Conservation (phyloP, 805 yeast genomes). For the Hanseniaspora nectarophila region DNA sequence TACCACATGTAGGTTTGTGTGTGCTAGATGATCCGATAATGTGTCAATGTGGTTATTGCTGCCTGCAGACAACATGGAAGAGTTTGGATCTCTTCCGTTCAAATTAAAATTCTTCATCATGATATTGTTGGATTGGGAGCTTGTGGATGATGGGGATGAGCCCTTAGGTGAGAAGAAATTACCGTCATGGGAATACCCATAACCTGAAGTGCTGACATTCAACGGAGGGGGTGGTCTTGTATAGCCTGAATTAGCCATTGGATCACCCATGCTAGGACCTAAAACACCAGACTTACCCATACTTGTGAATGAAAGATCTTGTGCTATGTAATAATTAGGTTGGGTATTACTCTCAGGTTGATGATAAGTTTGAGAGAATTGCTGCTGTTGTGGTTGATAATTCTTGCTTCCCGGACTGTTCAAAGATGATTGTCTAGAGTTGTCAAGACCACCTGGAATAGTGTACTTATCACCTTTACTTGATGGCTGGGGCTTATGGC, state of each 20-base stretch:
- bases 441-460: conserved; percentile 7
- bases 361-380: conserved; percentile 10
- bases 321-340: conserved; percentile 2
- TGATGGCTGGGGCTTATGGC: neutral
- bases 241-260: conserved; percentile 7
- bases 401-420: neutral
- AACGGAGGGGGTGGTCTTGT: conserved; percentile 10
- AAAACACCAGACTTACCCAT: neutral
- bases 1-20: neutral
- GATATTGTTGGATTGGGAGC: neutral
- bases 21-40: neutral
- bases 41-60: neutral
- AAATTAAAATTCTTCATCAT: neutral
- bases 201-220: neutral
- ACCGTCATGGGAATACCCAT: neutral
- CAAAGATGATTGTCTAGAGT: conserved; percentile 7
- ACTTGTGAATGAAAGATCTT: conserved; percentile 7
- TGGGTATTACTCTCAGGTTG: neutral
- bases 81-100: neutral
- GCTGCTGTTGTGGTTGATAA: conserved; percentile 17
- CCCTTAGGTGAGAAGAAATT: neutral
- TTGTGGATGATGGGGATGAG: conserved; percentile 3
- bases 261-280: neutral
- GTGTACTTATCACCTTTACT: neutral
- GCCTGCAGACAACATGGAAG: conserved; percentile 15